Conservation (phyloP, 2,329 filamentous ascomycete species). For the Fusarium illudens region DNA sequence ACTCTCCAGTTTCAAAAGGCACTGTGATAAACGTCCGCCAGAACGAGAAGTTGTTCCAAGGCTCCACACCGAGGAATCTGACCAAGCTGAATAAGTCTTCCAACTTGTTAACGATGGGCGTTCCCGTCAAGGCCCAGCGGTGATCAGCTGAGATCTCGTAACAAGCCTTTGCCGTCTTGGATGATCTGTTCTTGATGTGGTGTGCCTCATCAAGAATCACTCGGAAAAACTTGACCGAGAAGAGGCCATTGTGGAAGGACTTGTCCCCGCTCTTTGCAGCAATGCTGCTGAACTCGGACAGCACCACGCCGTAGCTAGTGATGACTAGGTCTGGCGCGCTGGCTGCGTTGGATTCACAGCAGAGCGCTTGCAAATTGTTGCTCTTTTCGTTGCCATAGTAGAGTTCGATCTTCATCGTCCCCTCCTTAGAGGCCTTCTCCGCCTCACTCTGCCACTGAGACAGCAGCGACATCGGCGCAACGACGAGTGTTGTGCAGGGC, state of each 20-base stretch:
- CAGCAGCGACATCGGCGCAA: slow-evolving; percentile 97
- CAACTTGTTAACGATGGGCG: slow-evolving; percentile 93
- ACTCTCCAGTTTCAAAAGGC: slow-evolving; percentile 95
- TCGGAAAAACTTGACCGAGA: slow-evolving; percentile 93
- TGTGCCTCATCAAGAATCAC: slow-evolving; percentile 96
- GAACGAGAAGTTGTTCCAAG: slow-evolving; percentile 98
- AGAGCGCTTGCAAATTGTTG: slow-evolving; percentile 79
- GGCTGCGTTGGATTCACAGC: slow-evolving; percentile 75
- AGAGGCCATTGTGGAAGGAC: slow-evolving; percentile 75
- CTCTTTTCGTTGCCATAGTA: slow-evolving; percentile 93
- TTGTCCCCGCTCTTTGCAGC: slow-evolving; percentile 71
- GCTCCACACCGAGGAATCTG: slow-evolving; percentile 90
- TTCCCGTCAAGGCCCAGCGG: slow-evolving; percentile 93
- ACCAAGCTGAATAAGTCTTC: slow-evolving; percentile 96
- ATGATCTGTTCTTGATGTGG: slow-evolving; percentile 87
- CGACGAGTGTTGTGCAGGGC: slow-evolving; percentile 88
- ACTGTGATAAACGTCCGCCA: slow-evolving; percentile 99
- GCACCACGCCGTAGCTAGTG: slow-evolving; percentile 90
- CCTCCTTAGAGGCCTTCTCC: slow-evolving; percentile 85
- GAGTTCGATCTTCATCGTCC: slow-evolving; percentile 82
- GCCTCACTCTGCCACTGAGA: slow-evolving; percentile 97
- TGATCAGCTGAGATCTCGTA: slow-evolving; percentile 88
- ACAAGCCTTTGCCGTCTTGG: slow-evolving; percentile 94
- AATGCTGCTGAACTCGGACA: slow-evolving; percentile 85
- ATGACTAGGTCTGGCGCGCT: slow-evolving; percentile 90